Evolutionary conservation across 441 rosid genomes (phyloP), one percentile per base, ranked within the genome.

Genomic region (Geranium incanum): DNA sequence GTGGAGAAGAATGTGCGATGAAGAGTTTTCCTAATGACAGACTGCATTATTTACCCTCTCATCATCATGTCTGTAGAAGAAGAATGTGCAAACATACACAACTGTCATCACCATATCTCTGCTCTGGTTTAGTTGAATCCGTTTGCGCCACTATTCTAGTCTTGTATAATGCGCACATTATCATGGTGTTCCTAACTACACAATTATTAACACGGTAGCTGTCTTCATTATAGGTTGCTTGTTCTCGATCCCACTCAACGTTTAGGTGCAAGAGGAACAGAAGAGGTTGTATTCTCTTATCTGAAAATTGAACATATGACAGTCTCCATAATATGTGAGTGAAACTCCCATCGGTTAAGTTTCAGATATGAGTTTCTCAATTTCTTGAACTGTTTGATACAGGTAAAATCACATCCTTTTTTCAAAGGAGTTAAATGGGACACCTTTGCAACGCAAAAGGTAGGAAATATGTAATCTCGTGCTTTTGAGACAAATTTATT

Each of bases 341-440:
- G 62, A 70, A 75, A 71, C 43, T 5, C 66, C 15, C 66, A n/a
- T 63, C 59, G 37, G 43, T 55, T 37, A 70, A 38, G 70, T 64
- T 71, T 65, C 37, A 16, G 59, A 70, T 68, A 36, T 66, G 62
- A 15, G 36, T 71, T 57, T 50, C 64, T 75, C 36, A 69, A 1
- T 28, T 28, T 28, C 50, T 60, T 64, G 37, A 70, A 41, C 66
- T 71, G 33, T 28, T 28, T 19, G 74, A 77, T 84, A 65, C 79
- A 91, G 97, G 97, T 91, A 28, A 91, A 89, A 78, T 77, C 83
- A 15, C 90, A 87, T 81, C 81, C 85, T 12, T 91, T 91, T 69
- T 89, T 91, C 75, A 71, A 43, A 68, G 93, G 95, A 78, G 83
- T 91, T 67, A 87, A 87, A 74, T 91, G 97, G 95, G 89, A 85